phyloP scores from a whole-genome alignment of 2,329 filamentous ascomycete genomes.

The Penicillium brasilianum region DNA sequence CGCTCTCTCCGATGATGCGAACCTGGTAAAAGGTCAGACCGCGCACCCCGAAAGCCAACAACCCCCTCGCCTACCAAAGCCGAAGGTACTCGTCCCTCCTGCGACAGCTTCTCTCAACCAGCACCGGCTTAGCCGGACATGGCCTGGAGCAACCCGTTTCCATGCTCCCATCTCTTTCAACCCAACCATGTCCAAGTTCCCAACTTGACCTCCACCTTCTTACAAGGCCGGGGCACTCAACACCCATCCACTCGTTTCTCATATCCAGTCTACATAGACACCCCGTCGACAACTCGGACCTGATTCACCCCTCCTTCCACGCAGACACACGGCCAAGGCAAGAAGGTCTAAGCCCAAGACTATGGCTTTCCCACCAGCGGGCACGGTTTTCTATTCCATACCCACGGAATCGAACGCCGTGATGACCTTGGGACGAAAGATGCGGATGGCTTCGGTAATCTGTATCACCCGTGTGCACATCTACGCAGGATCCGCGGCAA shows the following conservation, averaged over 20 bases:
- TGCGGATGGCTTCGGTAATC: neutral
- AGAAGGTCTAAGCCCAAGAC: conserved; percentile 32
- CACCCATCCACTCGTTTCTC: conserved; percentile 5
- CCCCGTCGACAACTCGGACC: neutral
- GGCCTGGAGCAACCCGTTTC: neutral
- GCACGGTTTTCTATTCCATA: neutral
- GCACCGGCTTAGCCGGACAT: conserved; percentile 3
- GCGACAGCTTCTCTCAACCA: neutral
- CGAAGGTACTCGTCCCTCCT: conserved; percentile 33
- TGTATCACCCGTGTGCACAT: conserved; percentile 30
- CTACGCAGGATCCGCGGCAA: neutral
- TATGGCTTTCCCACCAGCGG: conserved; percentile 23
- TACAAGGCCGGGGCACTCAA: neutral
- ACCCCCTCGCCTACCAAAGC: conserved; percentile 11
- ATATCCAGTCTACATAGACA: neutral
- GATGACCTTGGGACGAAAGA: conserved; percentile 31
- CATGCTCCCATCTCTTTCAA: conserved; percentile 1
- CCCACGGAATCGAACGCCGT: neutral
- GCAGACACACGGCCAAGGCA: conserved; percentile 37
- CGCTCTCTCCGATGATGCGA: conserved; percentile 49
- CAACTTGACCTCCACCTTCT: neutral
- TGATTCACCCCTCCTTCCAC: conserved; percentile 12
- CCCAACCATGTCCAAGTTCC: neutral
- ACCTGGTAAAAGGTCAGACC: conserved; percentile 56
- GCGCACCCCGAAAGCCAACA: conserved; percentile 20